Conservation (phyloP, 805 yeast species). For the Cyberlindnera mrakii region DNA sequence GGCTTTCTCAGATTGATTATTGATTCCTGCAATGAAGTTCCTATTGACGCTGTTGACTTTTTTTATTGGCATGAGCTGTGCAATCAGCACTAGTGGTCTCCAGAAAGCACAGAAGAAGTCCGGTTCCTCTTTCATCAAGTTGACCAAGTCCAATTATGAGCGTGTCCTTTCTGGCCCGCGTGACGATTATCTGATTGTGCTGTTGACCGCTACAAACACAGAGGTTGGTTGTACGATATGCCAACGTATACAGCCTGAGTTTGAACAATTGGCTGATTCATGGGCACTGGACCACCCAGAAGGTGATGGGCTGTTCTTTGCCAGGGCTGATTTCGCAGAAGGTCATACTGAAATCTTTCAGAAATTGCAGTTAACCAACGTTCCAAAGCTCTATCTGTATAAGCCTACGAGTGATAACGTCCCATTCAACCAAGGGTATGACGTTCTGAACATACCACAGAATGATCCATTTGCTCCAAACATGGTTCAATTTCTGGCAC, state of each 20-base stretch:
- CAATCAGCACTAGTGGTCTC: slow-evolving; percentile 17
- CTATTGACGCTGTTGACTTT: slow-evolving; percentile 3
- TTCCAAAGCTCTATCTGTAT: slow-evolving; percentile 70
- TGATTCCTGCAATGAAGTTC: slow-evolving; percentile 3
- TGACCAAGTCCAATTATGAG: slow-evolving; percentile 59
- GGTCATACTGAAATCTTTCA: slow-evolving; percentile 41
- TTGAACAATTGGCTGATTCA: slow-evolving; percentile 52
- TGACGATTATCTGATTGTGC: slow-evolving; percentile 60
- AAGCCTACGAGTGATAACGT: slow-evolving; percentile 46
- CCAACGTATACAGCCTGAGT: slow-evolving; percentile 61
- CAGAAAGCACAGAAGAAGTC: slow-evolving; percentile 22
- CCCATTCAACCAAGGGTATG: slow-evolving; percentile 23
- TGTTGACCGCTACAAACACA: slow-evolving; percentile 69
- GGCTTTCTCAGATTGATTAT: background rate
- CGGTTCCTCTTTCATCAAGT: slow-evolving; percentile 34
- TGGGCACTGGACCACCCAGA: slow-evolving; percentile 56
- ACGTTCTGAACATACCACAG: slow-evolving; percentile 27
- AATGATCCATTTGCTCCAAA: slow-evolving; percentile 25
- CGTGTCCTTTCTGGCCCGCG: slow-evolving; percentile 54
- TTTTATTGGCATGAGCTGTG: slow-evolving; percentile 6
- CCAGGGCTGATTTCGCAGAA: slow-evolving; percentile 64
- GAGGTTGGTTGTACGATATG: slow-evolving; percentile 77
- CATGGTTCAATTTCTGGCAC: slow-evolving; percentile 24
- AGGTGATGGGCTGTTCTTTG: slow-evolving; percentile 58
- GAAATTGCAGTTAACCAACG: slow-evolving; percentile 50